Evolutionary conservation across 352 stramenopile genomes (phyloP), one percentile per base, ranked within the genome.

Genomic region (Phytophthora parvispora): DNA sequence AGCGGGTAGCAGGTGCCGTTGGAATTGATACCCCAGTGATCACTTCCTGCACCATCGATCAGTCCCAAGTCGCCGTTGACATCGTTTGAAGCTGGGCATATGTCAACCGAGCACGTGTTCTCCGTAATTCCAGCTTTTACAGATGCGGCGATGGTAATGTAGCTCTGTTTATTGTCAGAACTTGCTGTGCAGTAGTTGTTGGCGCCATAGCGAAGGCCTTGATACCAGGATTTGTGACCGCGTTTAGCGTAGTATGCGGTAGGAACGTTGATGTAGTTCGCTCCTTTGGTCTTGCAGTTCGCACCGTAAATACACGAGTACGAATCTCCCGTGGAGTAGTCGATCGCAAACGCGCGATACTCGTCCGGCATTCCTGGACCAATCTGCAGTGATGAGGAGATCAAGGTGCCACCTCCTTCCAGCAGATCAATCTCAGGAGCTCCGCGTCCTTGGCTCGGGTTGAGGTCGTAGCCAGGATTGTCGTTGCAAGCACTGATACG

Each of bases 381-480:
- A 51, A 98, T 84, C 73, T 99, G 95, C 4, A 98, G 80, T 42
- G 93, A 98, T 34, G 91, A 93, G 18, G 92, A 98, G 58, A 97
- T 91, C 7, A 86, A 72, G 15, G 67, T 74, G 22, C 87, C 80
- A 12, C 78, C 79, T 71, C 91, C 86, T 97, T 97, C 95, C n/a
- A 99, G 75, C 25, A 99, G 80, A 72, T 99, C 95, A 72, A 99
- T 99, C 67, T 99, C 96, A 3, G 96, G 95, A 43, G 94, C 89
- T 16, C 96, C 96, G 22, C 95, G 78, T 2, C 95, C 95, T 40
- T 84, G 66, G 29, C 86, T 82, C 4, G 87, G 71, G 74, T 98
- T 87, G 59, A 99, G 63, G 6, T 92, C 94, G 68, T 85, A 98
- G 54, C 98, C 95, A 51, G 96, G 94, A 49, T 89, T 83, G 13